phyloP scores from a whole-genome alignment of 2,329 filamentous ascomycete genomes.

The Phoma herbarum region DNA sequence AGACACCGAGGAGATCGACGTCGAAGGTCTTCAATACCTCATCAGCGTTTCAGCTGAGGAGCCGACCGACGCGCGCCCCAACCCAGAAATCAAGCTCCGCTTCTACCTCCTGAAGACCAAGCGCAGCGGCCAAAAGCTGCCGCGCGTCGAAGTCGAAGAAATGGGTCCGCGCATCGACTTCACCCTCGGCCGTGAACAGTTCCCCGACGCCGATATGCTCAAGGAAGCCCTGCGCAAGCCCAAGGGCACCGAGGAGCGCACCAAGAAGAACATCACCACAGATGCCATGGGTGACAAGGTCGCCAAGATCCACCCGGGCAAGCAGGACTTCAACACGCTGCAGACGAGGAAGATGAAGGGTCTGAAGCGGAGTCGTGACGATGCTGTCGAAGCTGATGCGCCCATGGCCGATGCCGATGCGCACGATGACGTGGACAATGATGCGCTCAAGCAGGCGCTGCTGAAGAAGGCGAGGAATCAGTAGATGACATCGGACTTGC shows the following conservation, averaged over 20 bases:
- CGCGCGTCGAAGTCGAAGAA: constrained; percentile 91
- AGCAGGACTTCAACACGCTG: constrained; percentile 84
- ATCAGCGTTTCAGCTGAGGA: constrained; percentile 79
- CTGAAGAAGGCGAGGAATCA: constrained; percentile 23
- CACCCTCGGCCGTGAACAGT: constrained; percentile 78
- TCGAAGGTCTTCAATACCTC: constrained; percentile 92
- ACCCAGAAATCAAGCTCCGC: constrained; percentile 68
- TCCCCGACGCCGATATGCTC: constrained; percentile 79
- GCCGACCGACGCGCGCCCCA: constrained; percentile 54
- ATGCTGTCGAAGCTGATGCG: constrained; percentile 32
- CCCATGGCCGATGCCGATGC: constrained; percentile 10
- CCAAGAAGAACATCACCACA: constrained; percentile 96
- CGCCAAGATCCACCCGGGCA: constrained; percentile 88
- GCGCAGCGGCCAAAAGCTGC: constrained; percentile 85
- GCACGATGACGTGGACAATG: constrained; percentile 1
- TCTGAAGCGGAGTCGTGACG: constrained; percentile 77
- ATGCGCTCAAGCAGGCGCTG: constrained; percentile 14
- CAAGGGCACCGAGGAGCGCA: constrained; percentile 75
- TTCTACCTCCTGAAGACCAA: constrained; percentile 88
- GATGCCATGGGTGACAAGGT: constrained; percentile 96
- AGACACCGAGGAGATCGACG: constrained; percentile 82
- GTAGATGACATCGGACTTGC: constrained; percentile 23
- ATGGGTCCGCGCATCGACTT: constrained; percentile 96
- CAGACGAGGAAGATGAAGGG: constrained; percentile 99
- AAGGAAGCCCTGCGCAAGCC: constrained; percentile 92